phyloP scores from a whole-genome alignment of 345 rosid genomes.

The Hibiscus tridactylites region DNA sequence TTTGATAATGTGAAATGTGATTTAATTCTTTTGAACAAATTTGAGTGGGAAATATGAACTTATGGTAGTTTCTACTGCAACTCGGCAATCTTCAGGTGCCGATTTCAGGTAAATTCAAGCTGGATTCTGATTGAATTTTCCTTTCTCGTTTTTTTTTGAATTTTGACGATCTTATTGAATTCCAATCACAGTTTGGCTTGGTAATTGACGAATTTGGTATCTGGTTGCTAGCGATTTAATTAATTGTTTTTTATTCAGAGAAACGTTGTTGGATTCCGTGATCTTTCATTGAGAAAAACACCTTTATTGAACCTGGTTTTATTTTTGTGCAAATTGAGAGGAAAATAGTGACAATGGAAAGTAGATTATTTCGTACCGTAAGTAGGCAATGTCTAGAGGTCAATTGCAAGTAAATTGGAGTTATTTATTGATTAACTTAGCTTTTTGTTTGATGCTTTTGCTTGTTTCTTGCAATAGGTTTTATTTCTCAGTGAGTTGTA shows the following conservation, averaged over 20 bases:
- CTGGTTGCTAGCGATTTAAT: conserved; percentile 19
- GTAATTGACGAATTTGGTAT: not conserved
- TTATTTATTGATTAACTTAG: not conserved
- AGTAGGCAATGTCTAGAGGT: not conserved
- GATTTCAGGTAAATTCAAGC: conserved; percentile 2
- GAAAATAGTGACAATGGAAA: not conserved
- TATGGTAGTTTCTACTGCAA: conserved; percentile 21
- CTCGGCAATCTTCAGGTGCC: conserved; percentile 15
- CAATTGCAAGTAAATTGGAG: not conserved
- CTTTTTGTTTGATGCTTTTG: not conserved
- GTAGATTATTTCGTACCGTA: not conserved
- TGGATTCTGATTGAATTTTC: not conserved
- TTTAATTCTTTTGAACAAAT: conserved; percentile 2
- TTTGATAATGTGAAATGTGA: conserved; percentile 13
- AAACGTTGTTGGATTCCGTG: not conserved
- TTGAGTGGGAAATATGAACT: conserved; percentile 14
- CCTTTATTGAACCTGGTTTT: not conserved
- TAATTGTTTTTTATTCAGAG: not conserved
- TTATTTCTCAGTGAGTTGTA: not conserved
- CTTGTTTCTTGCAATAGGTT: not conserved
- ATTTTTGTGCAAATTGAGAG: not conserved
- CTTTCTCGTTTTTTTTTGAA: not conserved
- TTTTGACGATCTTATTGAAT: not conserved
- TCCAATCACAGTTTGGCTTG: not conserved
- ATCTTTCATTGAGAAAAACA: not conserved